Conservation (phyloP, 2,329 filamentous ascomycete genomes). For the Stachybotrys echinatus region DNA sequence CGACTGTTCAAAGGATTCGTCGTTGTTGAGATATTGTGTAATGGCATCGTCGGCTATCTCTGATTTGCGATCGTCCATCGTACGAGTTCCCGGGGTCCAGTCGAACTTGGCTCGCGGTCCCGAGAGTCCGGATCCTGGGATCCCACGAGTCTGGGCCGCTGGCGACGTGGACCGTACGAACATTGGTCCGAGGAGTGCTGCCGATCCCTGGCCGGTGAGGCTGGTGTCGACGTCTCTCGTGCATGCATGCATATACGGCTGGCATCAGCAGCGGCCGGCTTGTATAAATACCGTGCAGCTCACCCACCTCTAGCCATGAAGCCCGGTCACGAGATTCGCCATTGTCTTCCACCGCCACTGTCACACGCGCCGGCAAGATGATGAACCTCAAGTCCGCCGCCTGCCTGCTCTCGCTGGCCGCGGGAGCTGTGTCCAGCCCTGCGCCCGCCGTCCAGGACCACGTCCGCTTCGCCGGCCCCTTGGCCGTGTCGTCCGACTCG, state of each 20-base stretch:
- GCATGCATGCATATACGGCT: no score
- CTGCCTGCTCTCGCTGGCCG: slow-evolving; percentile 1
- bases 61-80: neutral
- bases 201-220: neutral
- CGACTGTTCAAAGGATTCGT: neutral
- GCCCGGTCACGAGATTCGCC: neutral
- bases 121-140: neutral
- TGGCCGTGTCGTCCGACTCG: neutral
- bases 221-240: no score
- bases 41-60: neutral
- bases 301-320: neutral
- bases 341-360: neutral
- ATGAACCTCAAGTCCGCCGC: slow-evolving; percentile 1
- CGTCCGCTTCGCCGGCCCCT: neutral
- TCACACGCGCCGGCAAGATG: neutral
- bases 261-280: neutral
- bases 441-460: neutral
- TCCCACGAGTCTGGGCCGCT: neutral
- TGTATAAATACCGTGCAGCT: neutral
- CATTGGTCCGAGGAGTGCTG: neutral
- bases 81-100: neutral
- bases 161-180: neutral
- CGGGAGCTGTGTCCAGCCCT: slow-evolving; percentile 1
- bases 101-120: neutral
- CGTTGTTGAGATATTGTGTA: neutral